These are phyloP conservation scores for Dichotomopilus funicola DNA, from an alignment of 2,329 filamentous ascomycete genomes.

Conservation along the genomic window DNA sequence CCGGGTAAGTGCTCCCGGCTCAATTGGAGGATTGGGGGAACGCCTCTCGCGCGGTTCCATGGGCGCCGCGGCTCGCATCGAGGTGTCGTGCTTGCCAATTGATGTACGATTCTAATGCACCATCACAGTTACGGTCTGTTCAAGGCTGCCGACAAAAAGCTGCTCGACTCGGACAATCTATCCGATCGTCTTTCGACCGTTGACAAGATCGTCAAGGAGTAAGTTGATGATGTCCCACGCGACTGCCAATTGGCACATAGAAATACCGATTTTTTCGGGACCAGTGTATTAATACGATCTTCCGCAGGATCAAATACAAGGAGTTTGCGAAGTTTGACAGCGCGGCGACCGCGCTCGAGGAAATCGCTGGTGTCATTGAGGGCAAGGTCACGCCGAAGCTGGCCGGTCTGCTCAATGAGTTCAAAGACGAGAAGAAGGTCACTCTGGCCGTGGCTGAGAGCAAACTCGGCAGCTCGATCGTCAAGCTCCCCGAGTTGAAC, in stretches of 20 bases:
- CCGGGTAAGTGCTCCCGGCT: conserved; percentile 48
- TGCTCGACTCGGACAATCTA: conserved; percentile 81
- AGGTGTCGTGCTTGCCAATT: neutral
- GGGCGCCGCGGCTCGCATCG: neutral
- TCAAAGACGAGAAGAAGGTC: conserved; percentile 97
- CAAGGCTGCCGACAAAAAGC: conserved; percentile 98
- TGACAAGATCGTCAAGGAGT: conserved; percentile 82
- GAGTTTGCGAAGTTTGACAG: conserved; percentile 97
- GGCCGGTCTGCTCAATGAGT: conserved; percentile 70
- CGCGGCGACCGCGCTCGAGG: conserved; percentile 80
- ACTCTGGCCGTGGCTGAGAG: conserved; percentile 90
- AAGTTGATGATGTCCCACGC: conserved; percentile 35
- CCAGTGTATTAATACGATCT: conserved; percentile 6
- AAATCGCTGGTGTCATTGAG: conserved; percentile 81
- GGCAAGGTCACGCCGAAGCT: conserved; percentile 92
- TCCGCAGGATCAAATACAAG: conserved; percentile 78
- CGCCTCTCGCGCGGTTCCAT: neutral
- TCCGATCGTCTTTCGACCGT: conserved; percentile 67
- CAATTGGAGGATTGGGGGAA: conserved; percentile 14
- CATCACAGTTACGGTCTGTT: conserved; percentile 81
- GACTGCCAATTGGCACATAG: neutral
- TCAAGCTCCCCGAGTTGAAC: conserved; percentile 81
- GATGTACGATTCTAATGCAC: conserved; percentile 6
- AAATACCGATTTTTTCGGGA: neutral
- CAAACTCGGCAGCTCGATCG: conserved; percentile 86